Evolutionary conservation across 352 stramenopile species (phyloP).

Genomic region (Aphanomyces invadans): DNA sequence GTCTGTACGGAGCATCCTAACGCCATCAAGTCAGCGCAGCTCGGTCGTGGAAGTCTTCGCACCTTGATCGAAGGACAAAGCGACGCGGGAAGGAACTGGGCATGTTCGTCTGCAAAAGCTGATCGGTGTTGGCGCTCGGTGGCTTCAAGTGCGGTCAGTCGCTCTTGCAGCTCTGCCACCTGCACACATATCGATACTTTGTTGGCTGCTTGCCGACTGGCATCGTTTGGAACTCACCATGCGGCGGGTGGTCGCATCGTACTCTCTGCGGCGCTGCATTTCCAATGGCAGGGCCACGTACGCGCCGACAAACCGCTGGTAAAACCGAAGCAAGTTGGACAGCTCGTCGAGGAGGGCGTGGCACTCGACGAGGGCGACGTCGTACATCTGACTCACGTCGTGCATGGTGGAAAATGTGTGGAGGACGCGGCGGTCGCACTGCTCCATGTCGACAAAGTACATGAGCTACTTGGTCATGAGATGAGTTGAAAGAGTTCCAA

Average conservation of each 20-base stretch:
- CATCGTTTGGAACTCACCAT: slow-evolving; percentile 31
- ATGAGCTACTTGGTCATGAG: slow-evolving; percentile 31
- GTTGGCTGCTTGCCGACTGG: background rate
- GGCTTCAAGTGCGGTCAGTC: background rate
- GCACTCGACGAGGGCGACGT: slow-evolving; percentile 52
- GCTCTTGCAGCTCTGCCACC: slow-evolving; percentile 3
- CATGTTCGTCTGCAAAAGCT: slow-evolving; percentile 8
- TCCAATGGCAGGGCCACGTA: slow-evolving; percentile 53
- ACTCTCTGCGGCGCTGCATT: slow-evolving; percentile 44
- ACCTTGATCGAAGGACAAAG: slow-evolving; percentile 13
- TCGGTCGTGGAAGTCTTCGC: background rate
- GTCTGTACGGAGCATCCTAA: background rate
- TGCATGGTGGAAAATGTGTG: slow-evolving; percentile 80
- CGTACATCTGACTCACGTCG: slow-evolving; percentile 67
- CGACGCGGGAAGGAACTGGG: slow-evolving; percentile 1
- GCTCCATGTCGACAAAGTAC: slow-evolving; percentile 85
- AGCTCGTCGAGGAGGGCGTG: slow-evolving; percentile 74
- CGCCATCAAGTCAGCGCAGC: background rate
- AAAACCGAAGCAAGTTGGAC: slow-evolving; percentile 69
- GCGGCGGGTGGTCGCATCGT: slow-evolving; percentile 42
- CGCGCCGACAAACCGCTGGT: slow-evolving; percentile 63
- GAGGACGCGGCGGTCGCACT: slow-evolving; percentile 71
- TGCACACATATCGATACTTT: no score
- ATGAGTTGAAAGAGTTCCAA: background rate
- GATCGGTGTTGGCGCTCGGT: background rate